Evolutionary conservation across 805 yeast species (phyloP).

Genomic region (Kluyveromyces wickerhamii): DNA sequence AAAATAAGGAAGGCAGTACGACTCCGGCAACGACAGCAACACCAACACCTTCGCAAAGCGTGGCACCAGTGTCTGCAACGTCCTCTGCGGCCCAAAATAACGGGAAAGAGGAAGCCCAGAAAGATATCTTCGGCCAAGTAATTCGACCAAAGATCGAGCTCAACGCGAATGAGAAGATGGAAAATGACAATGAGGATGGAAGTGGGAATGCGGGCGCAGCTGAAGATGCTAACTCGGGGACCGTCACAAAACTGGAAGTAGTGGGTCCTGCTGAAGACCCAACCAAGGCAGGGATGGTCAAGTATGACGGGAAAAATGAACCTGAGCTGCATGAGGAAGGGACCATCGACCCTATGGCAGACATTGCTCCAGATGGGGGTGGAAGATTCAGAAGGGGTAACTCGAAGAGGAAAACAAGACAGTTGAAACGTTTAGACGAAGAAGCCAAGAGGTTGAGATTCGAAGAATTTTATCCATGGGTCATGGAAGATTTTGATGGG

Average conservation of each 20-base stretch:
- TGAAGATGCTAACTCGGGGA: no score
- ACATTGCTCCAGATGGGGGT: constrained; percentile 89
- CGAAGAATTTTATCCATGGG: constrained; percentile 98
- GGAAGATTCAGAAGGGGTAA: constrained; percentile 56
- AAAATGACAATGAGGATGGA: constrained; percentile 1
- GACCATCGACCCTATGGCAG: constrained; percentile 38
- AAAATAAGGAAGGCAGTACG: constrained; percentile 23
- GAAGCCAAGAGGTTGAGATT: constrained; percentile 76
- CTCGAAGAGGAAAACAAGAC: constrained; percentile 74
- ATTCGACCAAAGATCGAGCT: no score
- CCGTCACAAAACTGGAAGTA: constrained; percentile 29
- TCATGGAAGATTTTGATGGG: constrained; percentile 93
- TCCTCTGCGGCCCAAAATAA: not conserved
- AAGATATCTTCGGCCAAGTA: no score
- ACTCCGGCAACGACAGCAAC: constrained; percentile 3
- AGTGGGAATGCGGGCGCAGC: constrained; percentile 1
- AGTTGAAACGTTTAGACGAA: constrained; percentile 74
- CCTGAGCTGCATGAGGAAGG: constrained; percentile 32
- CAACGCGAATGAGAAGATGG: no score
- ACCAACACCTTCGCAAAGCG: not conserved
- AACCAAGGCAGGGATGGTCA: constrained; percentile 34
- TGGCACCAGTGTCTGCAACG: not conserved
- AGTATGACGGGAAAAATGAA: constrained; percentile 33
- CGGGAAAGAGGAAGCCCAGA: no score
- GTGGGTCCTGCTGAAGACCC: constrained; percentile 33